phyloP scores from a whole-genome alignment of 345 rosid species.

The Eutrema yunnanense region DNA sequence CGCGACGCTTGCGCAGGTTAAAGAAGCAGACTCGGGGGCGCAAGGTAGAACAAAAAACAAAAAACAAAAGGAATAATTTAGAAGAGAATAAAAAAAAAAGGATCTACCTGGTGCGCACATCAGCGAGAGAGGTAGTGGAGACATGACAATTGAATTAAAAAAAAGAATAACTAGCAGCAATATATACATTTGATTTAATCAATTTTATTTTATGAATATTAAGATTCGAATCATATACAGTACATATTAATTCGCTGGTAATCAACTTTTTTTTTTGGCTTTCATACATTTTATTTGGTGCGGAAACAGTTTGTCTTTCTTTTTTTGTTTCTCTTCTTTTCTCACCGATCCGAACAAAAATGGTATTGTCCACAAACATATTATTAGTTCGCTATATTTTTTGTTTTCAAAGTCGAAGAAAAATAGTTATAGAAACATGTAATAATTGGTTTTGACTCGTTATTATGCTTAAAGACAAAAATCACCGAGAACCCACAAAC shows the following conservation, averaged over 20 bases:
- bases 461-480: conserved; percentile 16
- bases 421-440: not conserved
- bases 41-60: conserved; percentile 2
- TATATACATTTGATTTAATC: not conserved
- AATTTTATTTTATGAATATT: not conserved
- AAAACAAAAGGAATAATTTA: not conserved
- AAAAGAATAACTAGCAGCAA: not conserved
- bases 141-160: conserved; percentile 12
- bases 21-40: not conserved
- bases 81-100: conserved; percentile 20
- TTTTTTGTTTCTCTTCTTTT: not conserved
- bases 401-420: not conserved
- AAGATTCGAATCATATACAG: conserved; percentile 5
- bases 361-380: not conserved
- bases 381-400: not conserved
- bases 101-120: conserved; percentile 34
- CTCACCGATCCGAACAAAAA: not conserved
- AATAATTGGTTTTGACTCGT: conserved; percentile 14
- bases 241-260: not conserved
- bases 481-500: conserved; percentile 6
- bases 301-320: not conserved
- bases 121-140: conserved; percentile 30
- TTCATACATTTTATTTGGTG: not conserved
- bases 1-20: conserved; percentile 17
- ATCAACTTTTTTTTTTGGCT: not conserved